Base-by-base conservation (phyloP, 371 early-diverging fungal genomes). In the Batkoa obscura region DNA sequence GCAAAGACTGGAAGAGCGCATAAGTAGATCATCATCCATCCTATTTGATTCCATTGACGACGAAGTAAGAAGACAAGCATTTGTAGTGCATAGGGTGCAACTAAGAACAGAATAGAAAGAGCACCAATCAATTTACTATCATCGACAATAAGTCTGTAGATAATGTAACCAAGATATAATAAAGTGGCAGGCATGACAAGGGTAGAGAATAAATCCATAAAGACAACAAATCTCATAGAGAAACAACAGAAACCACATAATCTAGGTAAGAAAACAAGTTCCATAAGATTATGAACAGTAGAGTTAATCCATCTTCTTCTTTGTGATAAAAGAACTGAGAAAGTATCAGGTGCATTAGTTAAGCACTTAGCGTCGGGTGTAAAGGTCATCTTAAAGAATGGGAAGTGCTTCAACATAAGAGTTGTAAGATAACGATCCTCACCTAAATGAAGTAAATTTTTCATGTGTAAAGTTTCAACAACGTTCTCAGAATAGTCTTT, bases 251-350 rank as follows among this genome's bases (percentile, higher is more conserved):
- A 93, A 48, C 98, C 98, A 58, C 98, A 98, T 17, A 96, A 76
- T 52, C 84, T 80, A 49, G 84, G 82, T 34, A 97, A 73, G 43
- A 84, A 72, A 37, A 88, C 73, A 33, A 98, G 73, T 65, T 94
- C 98, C 56, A 90, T 81, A 55, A 95, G 69, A 61, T 98, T 98
- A 73, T 91, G 92, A 31, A 96, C 80, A 0, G 98, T 97, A 3
- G 93, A 93, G 70, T 98, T 98, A 61, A 98, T 98, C 98, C 98
- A 97, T 59, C 98, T 76, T 62, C 98, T 82, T 58, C 98, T 81
- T 67, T 97, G 98, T 5, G 97, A 96, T 15, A 98, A 63, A 48
- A 99, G 73, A 3, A 98, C 87, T 30, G 74, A 70, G 81, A 94
- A 98, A 59, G 74, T 70, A 59, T 95, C 95, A 2, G 99, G 99